Percentiles rank a stretch among this genome's conserved stretches.
These are phyloP conservation scores for Ustilago lituana DNA, from an alignment of 1,284 basidiomycete genomes.

Conservation along the genomic window DNA sequence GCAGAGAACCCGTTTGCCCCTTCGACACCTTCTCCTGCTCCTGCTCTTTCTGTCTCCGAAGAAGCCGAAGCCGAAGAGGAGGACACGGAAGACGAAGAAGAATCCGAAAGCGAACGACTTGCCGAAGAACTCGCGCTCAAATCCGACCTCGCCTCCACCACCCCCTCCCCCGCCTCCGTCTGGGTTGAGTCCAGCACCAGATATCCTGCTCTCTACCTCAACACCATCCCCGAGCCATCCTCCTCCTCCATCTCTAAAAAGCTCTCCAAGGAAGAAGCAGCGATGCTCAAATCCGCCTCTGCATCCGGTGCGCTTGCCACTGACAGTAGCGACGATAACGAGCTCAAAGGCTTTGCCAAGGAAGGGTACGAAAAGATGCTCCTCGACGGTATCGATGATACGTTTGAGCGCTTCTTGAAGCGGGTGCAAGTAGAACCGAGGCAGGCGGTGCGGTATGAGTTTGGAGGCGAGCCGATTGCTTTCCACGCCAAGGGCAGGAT, in stretches of 20 bases:
- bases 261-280: slow-evolving; percentile 38
- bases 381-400: slow-evolving; percentile 58
- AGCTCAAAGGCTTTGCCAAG: slow-evolving; percentile 46
- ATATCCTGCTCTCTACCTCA: slow-evolving; percentile 60
- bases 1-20: slow-evolving; percentile 50
- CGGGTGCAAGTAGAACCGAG: slow-evolving; percentile 53
- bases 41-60: slow-evolving; percentile 1
- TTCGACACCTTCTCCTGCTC: slow-evolving; percentile 6
- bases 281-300: slow-evolving; percentile 34
- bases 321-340: slow-evolving; percentile 25
- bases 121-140: slow-evolving; percentile 65
- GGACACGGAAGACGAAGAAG: slow-evolving; percentile 33
- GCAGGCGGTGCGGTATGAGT: slow-evolving; percentile 65
- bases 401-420: slow-evolving; percentile 62
- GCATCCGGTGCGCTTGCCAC: slow-evolving; percentile 21
- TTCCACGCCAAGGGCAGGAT: slow-evolving; percentile 53
- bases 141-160: slow-evolving; percentile 45
- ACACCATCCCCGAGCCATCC: slow-evolving; percentile 62
- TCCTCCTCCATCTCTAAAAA: slow-evolving; percentile 37
- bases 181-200: slow-evolving; percentile 49
- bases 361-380: slow-evolving; percentile 63
- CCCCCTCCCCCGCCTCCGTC: slow-evolving; percentile 19
- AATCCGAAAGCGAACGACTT: slow-evolving; percentile 44
- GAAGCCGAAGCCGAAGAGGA: slow-evolving; percentile 4
- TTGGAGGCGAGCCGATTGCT: slow-evolving; percentile 57